Evolutionary conservation across 768 basidiomycete genomes (phyloP), one percentile per base, ranked within the genome.

Genomic region (Udeniomyces megalosporus): DNA sequence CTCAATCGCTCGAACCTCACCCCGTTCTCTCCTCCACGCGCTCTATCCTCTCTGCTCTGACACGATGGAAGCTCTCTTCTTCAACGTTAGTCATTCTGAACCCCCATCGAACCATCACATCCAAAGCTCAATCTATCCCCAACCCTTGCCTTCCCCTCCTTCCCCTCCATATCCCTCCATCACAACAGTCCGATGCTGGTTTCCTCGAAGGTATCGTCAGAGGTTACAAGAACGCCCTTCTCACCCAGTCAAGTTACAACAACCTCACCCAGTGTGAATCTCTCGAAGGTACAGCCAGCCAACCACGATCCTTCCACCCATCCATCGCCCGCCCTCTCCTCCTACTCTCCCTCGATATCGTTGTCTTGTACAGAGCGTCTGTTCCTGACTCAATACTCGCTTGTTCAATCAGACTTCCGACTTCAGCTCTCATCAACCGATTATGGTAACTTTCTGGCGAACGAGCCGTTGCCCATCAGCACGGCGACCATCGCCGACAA

Each of bases 231-330:
- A 82, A 86, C 49, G 92, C 89, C 29, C 83, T 96, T 64, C 80
- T 99, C 49, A 84, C 83, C 53, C 88, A 90, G 73, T 80, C 77
- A 69, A 88, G 93, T 72, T 99, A 97, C 74, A 79, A 83, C 70
- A 96, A 89, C 75, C 76, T 99, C 72, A 86, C 86, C 4, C 95
- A 99, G 75, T 97, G 95, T 80, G 95, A 99, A 76, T 88, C 82
- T 29, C 80, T 97, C 32, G 95, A 97, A 78, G 93, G 93, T 89
- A 68, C 58, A 17, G 8, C 17, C 8, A 8, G 38, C 38, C 10
- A 42, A 42, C 38, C 29, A 31, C 17, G 28, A 29, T 17, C 34
- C 50, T 31, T 22, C 32, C 38, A 38, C 17, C 31, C 53, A 11
- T 24, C 47, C 51, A n/a, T 46, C 44, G 17, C 56, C 8, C 46